phyloP scores from a whole-genome alignment of 257 asterid species.

The Coffea canephora region DNA sequence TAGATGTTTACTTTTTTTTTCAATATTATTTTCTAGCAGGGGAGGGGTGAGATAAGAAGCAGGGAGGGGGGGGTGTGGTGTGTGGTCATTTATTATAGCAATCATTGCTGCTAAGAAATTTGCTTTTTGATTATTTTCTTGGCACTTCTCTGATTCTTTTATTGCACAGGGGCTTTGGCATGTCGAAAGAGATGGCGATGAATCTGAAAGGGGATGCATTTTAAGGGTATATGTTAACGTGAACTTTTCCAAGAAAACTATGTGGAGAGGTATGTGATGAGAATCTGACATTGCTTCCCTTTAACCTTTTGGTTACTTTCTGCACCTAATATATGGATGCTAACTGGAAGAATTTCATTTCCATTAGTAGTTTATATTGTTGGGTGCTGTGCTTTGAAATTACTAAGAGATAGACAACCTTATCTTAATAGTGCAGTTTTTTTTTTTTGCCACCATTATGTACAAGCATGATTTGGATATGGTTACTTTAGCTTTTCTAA shows the following conservation, averaged over 20 bases:
- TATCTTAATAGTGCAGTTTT: background rate
- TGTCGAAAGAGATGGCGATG: conserved; percentile 50
- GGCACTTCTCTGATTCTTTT: background rate
- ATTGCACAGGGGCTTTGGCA: conserved; percentile 88
- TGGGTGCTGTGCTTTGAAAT: background rate
- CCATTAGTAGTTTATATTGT: background rate
- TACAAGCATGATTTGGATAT: background rate
- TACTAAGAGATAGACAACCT: background rate
- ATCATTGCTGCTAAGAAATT: background rate
- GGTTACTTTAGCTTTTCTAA: background rate
- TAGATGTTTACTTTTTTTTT: too few species aligned
- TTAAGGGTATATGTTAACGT: conserved; percentile 72
- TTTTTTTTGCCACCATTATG: background rate
- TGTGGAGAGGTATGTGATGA: conserved; percentile 72
- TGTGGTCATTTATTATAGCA: background rate
- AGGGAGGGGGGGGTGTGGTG: background rate
- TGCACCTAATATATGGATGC: background rate
- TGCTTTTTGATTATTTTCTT: background rate
- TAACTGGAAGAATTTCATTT: background rate
- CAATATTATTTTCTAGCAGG: too few species aligned
- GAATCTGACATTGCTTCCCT: background rate
- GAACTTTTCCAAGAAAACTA: conserved; percentile 85
- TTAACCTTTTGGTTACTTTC: background rate
- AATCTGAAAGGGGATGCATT: conserved; percentile 50
- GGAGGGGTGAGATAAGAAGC: too few species aligned